Evolutionary conservation across 1,284 basidiomycete genomes (phyloP), one percentile per base, ranked within the genome.

Genomic region (Grifola frondosa): DNA sequence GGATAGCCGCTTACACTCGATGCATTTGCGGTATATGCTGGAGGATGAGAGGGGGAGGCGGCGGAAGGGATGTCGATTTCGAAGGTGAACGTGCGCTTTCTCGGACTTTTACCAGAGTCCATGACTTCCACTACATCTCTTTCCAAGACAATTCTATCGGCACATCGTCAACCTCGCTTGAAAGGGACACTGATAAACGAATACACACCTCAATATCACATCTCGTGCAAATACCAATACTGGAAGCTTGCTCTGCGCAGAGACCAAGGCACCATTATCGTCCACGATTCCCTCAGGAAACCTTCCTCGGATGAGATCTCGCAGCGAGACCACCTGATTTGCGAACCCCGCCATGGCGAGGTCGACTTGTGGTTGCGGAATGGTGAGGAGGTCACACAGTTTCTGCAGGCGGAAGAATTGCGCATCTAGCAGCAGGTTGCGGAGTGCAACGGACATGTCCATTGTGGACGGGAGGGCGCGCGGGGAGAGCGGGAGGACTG

Each of bases 371-470:
- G n/a, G 20, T 4, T 4, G 3, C 6, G 34, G 34, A 5, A n/a
- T 16, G 6, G 19, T 19, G 15, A 42, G 16, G 13, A 42, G 26
- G 7, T 30, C 28, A 12, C 23, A 29, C 6, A 42, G 21, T n/a
- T 22, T 22, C 33, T 42, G 24, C 13, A 42, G 19, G 3, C 9
- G 25, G 12, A 30, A 42, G 34, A 37, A 42, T 12, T 37, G 20
- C 10, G 41, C 41, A 13, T 42, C 41, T 17, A 17, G 20, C 16
- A 36, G 41, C 7, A 42, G 24, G 28, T 16, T 37, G 7, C 41
- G 41, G 20, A 37, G 21, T 5, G 34, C 41, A 10, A 29, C 20
- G 12, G 28, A 7, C n/a, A 37, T 12, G 13, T 37, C 34, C 33
- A 42, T 42, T 5, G n/a, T 25, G 4, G 28, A 11, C 6, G 34